phyloP scores from a whole-genome alignment of 805 yeast species.

The Kodamaea restingae region DNA sequence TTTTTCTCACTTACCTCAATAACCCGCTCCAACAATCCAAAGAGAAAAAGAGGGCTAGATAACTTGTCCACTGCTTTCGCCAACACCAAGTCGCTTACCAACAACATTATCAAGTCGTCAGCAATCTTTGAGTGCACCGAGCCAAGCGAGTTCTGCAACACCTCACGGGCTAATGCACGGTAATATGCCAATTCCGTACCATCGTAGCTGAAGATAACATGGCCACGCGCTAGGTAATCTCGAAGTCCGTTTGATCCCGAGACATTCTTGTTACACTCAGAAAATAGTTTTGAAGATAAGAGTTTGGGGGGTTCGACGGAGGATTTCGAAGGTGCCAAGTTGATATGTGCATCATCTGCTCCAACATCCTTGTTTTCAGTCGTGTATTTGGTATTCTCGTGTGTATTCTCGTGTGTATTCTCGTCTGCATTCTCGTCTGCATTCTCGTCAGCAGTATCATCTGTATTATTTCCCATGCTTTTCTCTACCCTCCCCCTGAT shows the following conservation, averaged over 20 bases:
- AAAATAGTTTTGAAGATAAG: not conserved
- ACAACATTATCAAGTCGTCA: constrained; percentile 18
- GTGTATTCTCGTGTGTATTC: not conserved
- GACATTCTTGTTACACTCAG: constrained; percentile 2
- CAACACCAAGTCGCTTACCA: constrained; percentile 30
- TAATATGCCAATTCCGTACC: constrained; percentile 16
- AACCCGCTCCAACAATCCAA: constrained; percentile 13
- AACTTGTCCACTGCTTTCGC: constrained; percentile 21
- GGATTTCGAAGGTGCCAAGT: too few relatives aligned
- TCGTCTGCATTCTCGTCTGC: not conserved
- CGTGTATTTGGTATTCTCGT: too few relatives aligned
- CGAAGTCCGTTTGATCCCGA: not conserved
- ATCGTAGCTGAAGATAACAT: constrained; percentile 2
- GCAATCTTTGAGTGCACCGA: constrained; percentile 24
- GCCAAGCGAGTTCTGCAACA: constrained; percentile 17
- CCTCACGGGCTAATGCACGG: constrained; percentile 19
- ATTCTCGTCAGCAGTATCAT: not conserved
- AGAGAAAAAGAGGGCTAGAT: constrained; percentile 23
- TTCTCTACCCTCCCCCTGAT: not conserved
- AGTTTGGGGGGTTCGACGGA: too few relatives aligned
- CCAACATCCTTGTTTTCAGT: too few relatives aligned
- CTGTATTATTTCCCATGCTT: not conserved
- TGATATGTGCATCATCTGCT: too few relatives aligned
- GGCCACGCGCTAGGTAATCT: constrained; percentile 6
- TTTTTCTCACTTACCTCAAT: constrained; percentile 6